These are phyloP conservation scores for Prunus mira DNA, from an alignment of 306 rosid species.

Conservation along the genomic window DNA sequence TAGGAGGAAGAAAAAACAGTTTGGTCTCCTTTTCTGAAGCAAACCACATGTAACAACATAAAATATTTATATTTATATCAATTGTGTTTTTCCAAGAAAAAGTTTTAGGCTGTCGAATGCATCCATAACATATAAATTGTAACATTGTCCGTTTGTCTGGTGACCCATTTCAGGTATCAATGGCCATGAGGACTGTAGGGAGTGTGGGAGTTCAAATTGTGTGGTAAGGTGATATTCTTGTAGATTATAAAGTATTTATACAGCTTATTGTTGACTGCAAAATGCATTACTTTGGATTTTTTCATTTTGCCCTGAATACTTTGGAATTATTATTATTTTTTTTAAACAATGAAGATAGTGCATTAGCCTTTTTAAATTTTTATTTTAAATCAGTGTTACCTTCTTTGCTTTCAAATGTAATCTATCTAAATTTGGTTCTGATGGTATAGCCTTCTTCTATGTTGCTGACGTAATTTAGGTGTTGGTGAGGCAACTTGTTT, in stretches of 20 bases:
- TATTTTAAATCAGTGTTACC: neutral
- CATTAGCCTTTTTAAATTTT: too few species aligned
- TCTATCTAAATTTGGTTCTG: neutral
- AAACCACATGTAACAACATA: too few species aligned
- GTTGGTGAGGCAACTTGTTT: neutral
- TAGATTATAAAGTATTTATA: neutral
- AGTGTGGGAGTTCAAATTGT: slow-evolving; percentile 69
- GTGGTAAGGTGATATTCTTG: slow-evolving; percentile 42
- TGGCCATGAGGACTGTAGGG: slow-evolving; percentile 81
- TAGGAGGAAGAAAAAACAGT: too few species aligned
- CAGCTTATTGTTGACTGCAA: neutral
- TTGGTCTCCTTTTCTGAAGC: too few species aligned
- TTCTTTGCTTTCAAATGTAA: neutral
- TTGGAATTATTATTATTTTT: neutral
- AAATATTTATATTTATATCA: neutral
- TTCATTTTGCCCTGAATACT: neutral
- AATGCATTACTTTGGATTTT: neutral
- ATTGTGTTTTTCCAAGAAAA: neutral
- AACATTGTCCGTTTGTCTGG: neutral
- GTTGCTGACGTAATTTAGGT: neutral
- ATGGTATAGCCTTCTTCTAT: neutral
- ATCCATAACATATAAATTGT: neutral
- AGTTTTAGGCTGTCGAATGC: neutral
- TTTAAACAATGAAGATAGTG: neutral
- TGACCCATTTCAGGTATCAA: slow-evolving; percentile 58